phyloP scores from a whole-genome alignment of 2,329 filamentous ascomycete genomes.

The Helotiales sp. region DNA sequence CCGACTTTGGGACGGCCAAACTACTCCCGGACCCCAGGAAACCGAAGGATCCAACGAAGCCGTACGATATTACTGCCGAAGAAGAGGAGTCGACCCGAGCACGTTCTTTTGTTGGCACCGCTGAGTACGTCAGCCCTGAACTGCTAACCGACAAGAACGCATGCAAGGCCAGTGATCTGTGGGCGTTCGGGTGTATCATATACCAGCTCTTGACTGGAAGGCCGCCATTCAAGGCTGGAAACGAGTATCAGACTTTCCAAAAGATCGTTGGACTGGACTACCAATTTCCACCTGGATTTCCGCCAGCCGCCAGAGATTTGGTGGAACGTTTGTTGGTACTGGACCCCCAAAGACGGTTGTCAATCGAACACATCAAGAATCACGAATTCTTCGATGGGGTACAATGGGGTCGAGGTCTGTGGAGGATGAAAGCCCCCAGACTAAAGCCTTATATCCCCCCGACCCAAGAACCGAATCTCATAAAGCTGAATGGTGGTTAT shows the following conservation, averaged over 20 bases:
- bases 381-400: constrained; percentile 94
- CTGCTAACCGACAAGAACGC: constrained; percentile 96
- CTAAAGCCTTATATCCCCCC: constrained; percentile 84
- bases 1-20: constrained; percentile 98
- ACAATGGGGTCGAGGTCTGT: constrained; percentile 80
- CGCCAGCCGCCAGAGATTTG: constrained; percentile 81
- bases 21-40: constrained; percentile 68
- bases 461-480: constrained; percentile 72
- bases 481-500: constrained; percentile 67
- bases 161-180: constrained; percentile 96
- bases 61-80: constrained; percentile 47
- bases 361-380: constrained; percentile 95
- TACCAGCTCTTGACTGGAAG: constrained; percentile 96
- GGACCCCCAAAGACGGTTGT: constrained; percentile 82
- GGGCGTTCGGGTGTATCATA: constrained; percentile 98
- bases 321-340: constrained; percentile 89
- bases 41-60: constrained; percentile 38
- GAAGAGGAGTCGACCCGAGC: constrained; percentile 72
- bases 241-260: constrained; percentile 97
- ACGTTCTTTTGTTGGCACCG: constrained; percentile 95
- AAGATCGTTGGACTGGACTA: constrained; percentile 97
- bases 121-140: constrained; percentile 97
- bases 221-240: constrained; percentile 93
- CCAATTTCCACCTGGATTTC: constrained; percentile 89
- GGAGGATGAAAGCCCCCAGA: constrained; percentile 88